Percentiles rank a stretch among this genome's conserved stretches.
phyloP scores from a whole-genome alignment of 169 alveolate species.

The Cryptosporidium ryanae region DNA sequence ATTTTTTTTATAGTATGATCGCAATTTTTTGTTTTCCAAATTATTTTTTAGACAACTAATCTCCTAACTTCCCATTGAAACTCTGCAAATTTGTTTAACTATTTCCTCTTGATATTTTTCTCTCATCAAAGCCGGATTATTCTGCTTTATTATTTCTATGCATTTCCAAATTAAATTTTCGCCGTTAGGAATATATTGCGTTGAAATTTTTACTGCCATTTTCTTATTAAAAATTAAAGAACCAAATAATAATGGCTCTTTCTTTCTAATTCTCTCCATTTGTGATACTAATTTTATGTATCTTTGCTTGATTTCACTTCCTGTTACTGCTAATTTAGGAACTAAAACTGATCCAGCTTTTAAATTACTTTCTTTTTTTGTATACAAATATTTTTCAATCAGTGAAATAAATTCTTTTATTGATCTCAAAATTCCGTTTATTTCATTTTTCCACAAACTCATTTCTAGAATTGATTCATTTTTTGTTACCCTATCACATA shows the following conservation, averaged over 20 bases:
- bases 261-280: slow-evolving; percentile 18
- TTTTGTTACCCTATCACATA: background rate
- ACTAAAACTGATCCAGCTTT: background rate
- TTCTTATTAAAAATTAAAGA: slow-evolving; percentile 36
- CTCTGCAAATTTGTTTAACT: slow-evolving; percentile 41
- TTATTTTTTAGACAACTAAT: background rate
- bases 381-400: background rate
- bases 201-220: slow-evolving; percentile 34
- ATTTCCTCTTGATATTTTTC: slow-evolving; percentile 38
- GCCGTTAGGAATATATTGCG: slow-evolving; percentile 46
- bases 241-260: slow-evolving; percentile 10
- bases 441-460: slow-evolving; percentile 36
- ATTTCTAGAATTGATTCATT: slow-evolving; percentile 1
- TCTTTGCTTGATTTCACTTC: slow-evolving; percentile 41
- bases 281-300: slow-evolving; percentile 13
- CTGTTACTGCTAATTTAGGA: slow-evolving; percentile 38
- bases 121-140: slow-evolving; percentile 62
- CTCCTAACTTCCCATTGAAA: slow-evolving; percentile 37
- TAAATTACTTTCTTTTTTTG: background rate
- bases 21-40: background rate
- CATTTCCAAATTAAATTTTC: slow-evolving; percentile 25
- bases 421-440: background rate
- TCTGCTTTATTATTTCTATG: slow-evolving; percentile 25
- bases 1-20: background rate
- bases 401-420: slow-evolving; percentile 2